A percentile compares a stretch with the other conserved stretches of the same genome.
Conservation (phyloP, 495 filamentous ascomycete species). For the Aspergillus incahuasiensis region DNA sequence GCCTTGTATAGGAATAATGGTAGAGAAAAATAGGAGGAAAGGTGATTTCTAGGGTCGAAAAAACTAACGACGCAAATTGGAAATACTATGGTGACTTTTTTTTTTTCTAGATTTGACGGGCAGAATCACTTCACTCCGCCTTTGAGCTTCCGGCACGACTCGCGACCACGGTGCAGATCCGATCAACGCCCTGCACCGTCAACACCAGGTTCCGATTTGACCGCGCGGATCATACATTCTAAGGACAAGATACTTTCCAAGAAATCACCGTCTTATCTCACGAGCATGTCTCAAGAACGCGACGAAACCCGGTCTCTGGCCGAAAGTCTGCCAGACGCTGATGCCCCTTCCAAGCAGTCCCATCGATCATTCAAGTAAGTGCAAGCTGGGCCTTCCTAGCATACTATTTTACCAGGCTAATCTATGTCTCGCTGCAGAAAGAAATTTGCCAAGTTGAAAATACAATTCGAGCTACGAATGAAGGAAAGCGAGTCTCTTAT, state of each 20-base stretch:
- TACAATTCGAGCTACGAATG: conserved; percentile 80
- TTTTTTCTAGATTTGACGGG: conserved; percentile 26
- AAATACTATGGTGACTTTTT: neutral
- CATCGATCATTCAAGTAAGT: conserved; percentile 44
- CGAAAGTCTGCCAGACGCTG: conserved; percentile 33
- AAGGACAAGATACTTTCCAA: neutral
- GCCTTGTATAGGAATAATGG: neutral
- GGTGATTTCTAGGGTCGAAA: neutral
- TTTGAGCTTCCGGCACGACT: conserved; percentile 9
- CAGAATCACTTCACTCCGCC: conserved; percentile 28
- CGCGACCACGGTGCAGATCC: neutral
- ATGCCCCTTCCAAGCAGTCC: conserved; percentile 33
- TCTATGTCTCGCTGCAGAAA: conserved; percentile 57
- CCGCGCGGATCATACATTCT: neutral
- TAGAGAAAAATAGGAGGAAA: neutral
- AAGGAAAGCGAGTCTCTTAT: conserved; percentile 72
- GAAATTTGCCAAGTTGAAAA: conserved; percentile 91
- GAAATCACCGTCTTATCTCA: neutral
- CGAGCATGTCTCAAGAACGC: conserved; percentile 30
- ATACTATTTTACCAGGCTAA: neutral
- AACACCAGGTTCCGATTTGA: neutral
- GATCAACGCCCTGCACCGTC: neutral
- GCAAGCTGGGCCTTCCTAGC: neutral
- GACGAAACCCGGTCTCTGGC: conserved; percentile 24
- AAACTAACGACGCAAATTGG: neutral